Base-by-base conservation (phyloP, 345 rosid genomes). In the Populus deltoides region DNA sequence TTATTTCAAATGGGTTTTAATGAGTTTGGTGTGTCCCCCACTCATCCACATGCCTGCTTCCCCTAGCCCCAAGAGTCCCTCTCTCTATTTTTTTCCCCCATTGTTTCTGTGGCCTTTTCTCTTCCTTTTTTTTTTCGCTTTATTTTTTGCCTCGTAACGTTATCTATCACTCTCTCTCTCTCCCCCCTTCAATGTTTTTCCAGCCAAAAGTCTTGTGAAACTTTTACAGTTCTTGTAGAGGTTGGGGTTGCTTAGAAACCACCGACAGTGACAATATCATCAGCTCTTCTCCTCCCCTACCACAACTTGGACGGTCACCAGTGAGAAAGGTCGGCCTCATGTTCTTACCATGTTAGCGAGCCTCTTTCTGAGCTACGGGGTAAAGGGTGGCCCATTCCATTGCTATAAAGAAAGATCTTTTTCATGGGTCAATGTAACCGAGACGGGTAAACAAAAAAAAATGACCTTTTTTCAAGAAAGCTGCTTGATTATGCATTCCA, bases 1-100 rank as follows among this genome's bases (percentile, higher is more conserved):
- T 85, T 68, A 84, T 87, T 85, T 83, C 79, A 66, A 66, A 74
- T 13, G 71, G 78, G 59, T 79, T 57, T 51, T 75, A 80, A 79
- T 65, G 79, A 39, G 84, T 84, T 83, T 76, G 86, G 85, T 66
- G 86, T 85, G 92, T 84, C 86, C 91, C 93, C 91, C 88, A 90
- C 89, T 78, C 86, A 85, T 88, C 88, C 90, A 90, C 86, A 88
- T 90, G 92, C 90, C 90, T 76, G 83, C 86, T 72, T 88, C 89
- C 90, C 89, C 86, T 47, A 68, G 80, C 85, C 86, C 85, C 81
- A 82, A 38, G 82, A 80, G 87, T 88, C 89, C 76, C 82, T 79
- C 82, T 87, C 92, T 25, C 6, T 10, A 24, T 25, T 6, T 33
- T 16, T n/a, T 16, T 29, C 11, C 17, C 15, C 7, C 18, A 24